Conservation (phyloP, 2,329 filamentous ascomycete genomes). For the Botrytis byssoidea region DNA sequence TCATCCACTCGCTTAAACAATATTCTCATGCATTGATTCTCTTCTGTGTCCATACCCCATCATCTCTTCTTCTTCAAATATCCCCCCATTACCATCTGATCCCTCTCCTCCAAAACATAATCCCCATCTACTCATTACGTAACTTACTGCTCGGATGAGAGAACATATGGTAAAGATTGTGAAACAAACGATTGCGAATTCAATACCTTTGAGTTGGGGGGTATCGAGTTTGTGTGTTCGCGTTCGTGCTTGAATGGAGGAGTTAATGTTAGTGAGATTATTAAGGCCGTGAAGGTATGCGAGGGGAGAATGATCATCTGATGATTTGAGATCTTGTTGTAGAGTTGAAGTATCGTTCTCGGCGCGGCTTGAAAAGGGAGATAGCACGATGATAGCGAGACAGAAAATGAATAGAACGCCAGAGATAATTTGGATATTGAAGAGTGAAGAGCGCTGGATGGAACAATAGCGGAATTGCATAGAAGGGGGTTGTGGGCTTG, state of each 20-base stretch:
- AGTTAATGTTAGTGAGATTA: neutral
- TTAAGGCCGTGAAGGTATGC: neutral
- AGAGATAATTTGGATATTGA: neutral
- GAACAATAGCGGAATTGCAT: neutral
- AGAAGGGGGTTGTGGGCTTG: neutral
- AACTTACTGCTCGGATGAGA: fast-evolving
- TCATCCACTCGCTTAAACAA: neutral
- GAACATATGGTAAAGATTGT: fast-evolving
- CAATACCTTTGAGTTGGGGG: neutral
- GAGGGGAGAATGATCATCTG: fast-evolving
- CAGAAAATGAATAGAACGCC: neutral
- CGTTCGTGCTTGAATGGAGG: neutral
- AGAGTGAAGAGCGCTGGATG: neutral
- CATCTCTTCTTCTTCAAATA: neutral
- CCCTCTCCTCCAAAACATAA: neutral
- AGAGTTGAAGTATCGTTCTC: fast-evolving
- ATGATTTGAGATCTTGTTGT: fast-evolving
- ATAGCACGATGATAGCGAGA: neutral
- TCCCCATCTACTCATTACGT: neutral
- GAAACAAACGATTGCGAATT: neutral
- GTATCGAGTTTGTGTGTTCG: neutral
- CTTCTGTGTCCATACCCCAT: neutral
- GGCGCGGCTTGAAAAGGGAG: fast-evolving
- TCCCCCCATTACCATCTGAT: neutral
- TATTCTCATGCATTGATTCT: fast-evolving